Percentiles rank a stretch among this genome's conserved stretches.
These are phyloP conservation scores for Monilinia aucupariae DNA, from an alignment of 2,329 filamentous ascomycete genomes.

Conservation along the genomic window DNA sequence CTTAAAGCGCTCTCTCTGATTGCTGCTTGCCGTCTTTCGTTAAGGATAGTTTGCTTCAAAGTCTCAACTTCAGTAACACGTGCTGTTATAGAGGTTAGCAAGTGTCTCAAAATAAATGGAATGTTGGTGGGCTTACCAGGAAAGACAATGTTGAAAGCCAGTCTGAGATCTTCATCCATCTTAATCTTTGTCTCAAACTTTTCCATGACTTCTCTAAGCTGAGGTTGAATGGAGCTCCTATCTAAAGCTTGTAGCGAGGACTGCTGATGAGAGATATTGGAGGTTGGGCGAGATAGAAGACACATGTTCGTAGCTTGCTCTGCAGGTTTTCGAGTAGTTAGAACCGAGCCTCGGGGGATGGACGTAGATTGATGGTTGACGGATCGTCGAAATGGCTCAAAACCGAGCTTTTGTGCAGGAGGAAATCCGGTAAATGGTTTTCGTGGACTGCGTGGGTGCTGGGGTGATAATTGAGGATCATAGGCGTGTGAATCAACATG, in stretches of 20 bases:
- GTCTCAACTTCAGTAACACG: conserved; percentile 7
- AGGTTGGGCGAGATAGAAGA: not conserved
- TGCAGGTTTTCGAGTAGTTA: not conserved
- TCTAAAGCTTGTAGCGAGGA: not conserved
- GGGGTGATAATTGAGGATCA: not conserved
- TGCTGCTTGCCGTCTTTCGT: conserved; percentile 2
- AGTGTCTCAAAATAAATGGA: not conserved
- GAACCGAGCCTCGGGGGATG: not conserved
- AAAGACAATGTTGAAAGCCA: conserved; percentile 8
- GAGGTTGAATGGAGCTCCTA: conserved; percentile 3
- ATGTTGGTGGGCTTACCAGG: not conserved
- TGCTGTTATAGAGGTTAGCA: not conserved
- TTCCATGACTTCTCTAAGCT: conserved; percentile 11
- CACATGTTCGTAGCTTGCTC: not conserved
- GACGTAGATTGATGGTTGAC: not conserved
- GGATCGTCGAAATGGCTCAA: not conserved
- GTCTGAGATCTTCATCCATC: conserved; percentile 4
- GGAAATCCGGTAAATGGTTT: not conserved
- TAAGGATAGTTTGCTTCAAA: conserved; percentile 5
- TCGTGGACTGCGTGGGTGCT: not conserved
- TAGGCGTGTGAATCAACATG: not conserved
- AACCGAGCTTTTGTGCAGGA: not conserved
- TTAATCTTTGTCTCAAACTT: conserved; percentile 5
- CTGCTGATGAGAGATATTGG: not conserved
- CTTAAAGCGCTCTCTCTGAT: conserved; percentile 52